Base-by-base conservation (phyloP, 2,329 filamentous ascomycete species). In the Alternaria brassicae region DNA sequence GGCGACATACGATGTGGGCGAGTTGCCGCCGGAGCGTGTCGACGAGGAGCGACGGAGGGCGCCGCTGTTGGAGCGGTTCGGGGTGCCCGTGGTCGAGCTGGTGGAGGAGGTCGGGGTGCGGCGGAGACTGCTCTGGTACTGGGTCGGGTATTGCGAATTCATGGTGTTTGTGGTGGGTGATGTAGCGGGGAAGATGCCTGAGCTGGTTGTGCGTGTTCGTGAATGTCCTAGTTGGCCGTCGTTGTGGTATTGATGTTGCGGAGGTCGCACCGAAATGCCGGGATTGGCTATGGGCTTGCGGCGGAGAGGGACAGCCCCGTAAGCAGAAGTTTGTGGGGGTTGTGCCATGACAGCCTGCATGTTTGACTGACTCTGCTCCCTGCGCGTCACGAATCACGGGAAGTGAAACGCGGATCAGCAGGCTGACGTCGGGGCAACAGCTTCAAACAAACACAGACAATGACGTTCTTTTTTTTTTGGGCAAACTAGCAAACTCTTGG, bases 1-100 rank as follows among this genome's bases (percentile, higher is more conserved):
- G 34, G 95, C 93, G 51, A 99, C 95, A 78, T 99, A 99, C 65
- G 92, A 89, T n/a, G 85, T 85, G 2, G 90, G 75, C 49, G 81
- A 82, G 55, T 81, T 82, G 62, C 85, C 86, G 61, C 85, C 86
- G 21, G 92, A 96, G 70, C 92, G 88, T 51, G 90, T 91, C 3
- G 92, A 96, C 28, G 89, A 91, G 27, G 92, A 96, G 66, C 93
- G 88, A 60, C 91, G 89, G 48, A 77, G 75, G 73, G 82, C 59
- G 85, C 86, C 67, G 81, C 85, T 67, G 83, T 86, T 77, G 67
- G 77, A 78, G 67, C 80, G 79, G 61, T 78, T 77, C 42, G 77
- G 66, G 2, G 74, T 77, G 82, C 87, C 61, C 74, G 79, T 81
- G 69, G 85, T 87, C 17, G 85, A 88, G 49, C 88, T 85, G 65